Conservation (phyloP, 169 alveolate genomes). For the Nephromyces sp. region DNA sequence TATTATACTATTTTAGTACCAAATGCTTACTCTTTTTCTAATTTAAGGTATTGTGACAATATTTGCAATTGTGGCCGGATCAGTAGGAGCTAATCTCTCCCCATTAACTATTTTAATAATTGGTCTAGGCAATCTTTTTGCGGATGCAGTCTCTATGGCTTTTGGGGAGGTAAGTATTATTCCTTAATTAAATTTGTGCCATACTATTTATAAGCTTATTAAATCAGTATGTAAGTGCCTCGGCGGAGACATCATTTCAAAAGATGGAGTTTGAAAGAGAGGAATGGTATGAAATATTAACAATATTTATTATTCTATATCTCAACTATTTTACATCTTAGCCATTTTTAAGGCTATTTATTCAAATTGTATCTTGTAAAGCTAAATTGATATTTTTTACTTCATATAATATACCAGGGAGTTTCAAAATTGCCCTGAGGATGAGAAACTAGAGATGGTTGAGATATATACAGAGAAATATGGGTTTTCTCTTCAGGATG, state of each 20-base stretch:
- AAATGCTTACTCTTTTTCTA: background rate
- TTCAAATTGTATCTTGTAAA: too few relatives aligned
- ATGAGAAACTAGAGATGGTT: conserved; percentile 72
- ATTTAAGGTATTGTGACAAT: conserved; percentile 68
- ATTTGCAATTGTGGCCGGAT: conserved; percentile 77
- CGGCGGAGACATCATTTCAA: conserved; percentile 62
- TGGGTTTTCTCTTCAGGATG: conserved; percentile 69
- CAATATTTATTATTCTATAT: too few relatives aligned
- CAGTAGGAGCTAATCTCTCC: conserved; percentile 75
- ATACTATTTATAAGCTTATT: too few relatives aligned
- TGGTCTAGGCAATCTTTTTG: conserved; percentile 73
- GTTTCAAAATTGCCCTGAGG: conserved; percentile 74
- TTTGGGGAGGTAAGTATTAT: conserved; percentile 44
- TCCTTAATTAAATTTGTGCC: background rate
- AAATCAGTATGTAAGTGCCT: conserved; percentile 68
- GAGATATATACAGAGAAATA: conserved; percentile 67
- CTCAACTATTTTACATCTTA: too few relatives aligned
- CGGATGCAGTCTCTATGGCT: conserved; percentile 81
- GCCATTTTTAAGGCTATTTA: too few relatives aligned
- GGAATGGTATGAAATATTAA: conserved; percentile 54
- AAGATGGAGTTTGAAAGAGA: conserved; percentile 61
- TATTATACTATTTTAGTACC: too few relatives aligned
- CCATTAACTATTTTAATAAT: conserved; percentile 69
- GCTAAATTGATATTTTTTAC: too few relatives aligned
- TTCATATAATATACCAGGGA: conserved; percentile 50